Conservation (phyloP, 148 eudicot species). For the Amaranthus cruentus region DNA sequence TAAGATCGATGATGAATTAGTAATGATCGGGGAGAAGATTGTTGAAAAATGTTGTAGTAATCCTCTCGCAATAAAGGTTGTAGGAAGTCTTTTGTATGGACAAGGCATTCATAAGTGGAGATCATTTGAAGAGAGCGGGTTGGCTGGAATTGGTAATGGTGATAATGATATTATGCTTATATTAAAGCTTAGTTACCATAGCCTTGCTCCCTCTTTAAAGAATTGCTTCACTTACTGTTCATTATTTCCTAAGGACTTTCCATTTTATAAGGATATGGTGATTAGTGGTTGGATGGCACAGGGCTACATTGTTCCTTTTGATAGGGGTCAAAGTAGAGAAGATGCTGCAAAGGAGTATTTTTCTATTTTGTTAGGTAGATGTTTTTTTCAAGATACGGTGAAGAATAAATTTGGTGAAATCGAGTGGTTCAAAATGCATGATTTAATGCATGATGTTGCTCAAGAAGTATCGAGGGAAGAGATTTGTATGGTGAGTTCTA, state of each 20-base stretch:
- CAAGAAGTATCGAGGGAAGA: constrained; percentile 10
- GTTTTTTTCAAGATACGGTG: constrained; percentile 24
- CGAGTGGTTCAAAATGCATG: constrained; percentile 7
- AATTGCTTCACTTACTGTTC: constrained; percentile 20
- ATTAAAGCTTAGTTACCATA: constrained; percentile 21
- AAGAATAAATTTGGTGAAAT: not conserved
- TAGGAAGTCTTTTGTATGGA: constrained; percentile 22
- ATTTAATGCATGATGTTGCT: constrained; percentile 19
- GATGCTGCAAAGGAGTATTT: constrained; percentile 1
- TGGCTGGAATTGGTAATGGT: not conserved
- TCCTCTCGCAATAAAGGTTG: constrained; percentile 29
- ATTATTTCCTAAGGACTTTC: constrained; percentile 15
- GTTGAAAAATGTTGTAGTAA: constrained; percentile 17
- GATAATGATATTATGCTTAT: constrained; percentile 13
- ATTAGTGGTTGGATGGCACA: constrained; percentile 28
- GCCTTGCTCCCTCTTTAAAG: constrained; percentile 14
- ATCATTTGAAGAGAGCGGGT: constrained; percentile 7
- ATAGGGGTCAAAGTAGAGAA: constrained; percentile 7
- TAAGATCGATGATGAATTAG: not conserved
- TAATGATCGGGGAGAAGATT: constrained; percentile 19
- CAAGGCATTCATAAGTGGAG: constrained; percentile 13
- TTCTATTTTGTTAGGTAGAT: constrained; percentile 19
- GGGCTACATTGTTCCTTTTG: not conserved
- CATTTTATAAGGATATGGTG: not conserved
- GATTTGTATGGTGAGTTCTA: not conserved